Conservation (phyloP, 192 early-diverging fungal species). For the Coemansia sp. region DNA sequence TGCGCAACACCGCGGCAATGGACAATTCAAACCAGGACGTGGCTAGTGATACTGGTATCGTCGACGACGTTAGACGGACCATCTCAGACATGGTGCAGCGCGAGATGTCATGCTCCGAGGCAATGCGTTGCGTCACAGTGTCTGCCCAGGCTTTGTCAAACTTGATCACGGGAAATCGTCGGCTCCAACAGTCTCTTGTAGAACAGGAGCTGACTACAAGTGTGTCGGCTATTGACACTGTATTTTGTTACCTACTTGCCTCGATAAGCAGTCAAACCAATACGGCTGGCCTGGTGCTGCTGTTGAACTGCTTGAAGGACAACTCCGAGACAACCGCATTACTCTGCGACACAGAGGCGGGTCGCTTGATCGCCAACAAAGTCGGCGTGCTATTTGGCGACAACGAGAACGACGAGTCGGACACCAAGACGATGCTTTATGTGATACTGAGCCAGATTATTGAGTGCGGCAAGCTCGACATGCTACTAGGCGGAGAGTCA, state of each 20-base stretch:
- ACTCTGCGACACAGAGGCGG: slow-evolving; percentile 23
- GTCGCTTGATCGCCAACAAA: slow-evolving; percentile 17
- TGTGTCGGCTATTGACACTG: neutral
- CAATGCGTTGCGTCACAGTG: slow-evolving; percentile 17
- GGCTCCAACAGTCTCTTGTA: slow-evolving; percentile 18
- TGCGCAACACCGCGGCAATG: slow-evolving; percentile 48
- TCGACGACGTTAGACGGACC: slow-evolving; percentile 13
- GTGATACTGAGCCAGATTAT: slow-evolving; percentile 26
- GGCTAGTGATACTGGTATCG: neutral
- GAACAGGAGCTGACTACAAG: slow-evolving; percentile 16
- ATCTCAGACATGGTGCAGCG: neutral
- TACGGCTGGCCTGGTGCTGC: slow-evolving; percentile 34
- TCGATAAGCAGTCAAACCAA: slow-evolving; percentile 26
- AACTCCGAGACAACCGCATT: neutral
- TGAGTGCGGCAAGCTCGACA: slow-evolving; percentile 9
- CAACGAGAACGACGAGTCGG: slow-evolving; percentile 30
- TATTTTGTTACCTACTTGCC: slow-evolving; percentile 25
- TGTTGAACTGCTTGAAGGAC: slow-evolving; percentile 39
- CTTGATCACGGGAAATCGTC: slow-evolving; percentile 26
- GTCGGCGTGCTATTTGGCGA: slow-evolving; percentile 44
- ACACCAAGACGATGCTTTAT: slow-evolving; percentile 33
- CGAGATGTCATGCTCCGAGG: slow-evolving; percentile 23
- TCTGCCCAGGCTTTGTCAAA: slow-evolving; percentile 48
- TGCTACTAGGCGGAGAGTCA: slow-evolving; percentile 9
- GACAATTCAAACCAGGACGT: slow-evolving; percentile 27